Conservation (phyloP, 495 filamentous ascomycete species). For the Mycothermus thermophilus region DNA sequence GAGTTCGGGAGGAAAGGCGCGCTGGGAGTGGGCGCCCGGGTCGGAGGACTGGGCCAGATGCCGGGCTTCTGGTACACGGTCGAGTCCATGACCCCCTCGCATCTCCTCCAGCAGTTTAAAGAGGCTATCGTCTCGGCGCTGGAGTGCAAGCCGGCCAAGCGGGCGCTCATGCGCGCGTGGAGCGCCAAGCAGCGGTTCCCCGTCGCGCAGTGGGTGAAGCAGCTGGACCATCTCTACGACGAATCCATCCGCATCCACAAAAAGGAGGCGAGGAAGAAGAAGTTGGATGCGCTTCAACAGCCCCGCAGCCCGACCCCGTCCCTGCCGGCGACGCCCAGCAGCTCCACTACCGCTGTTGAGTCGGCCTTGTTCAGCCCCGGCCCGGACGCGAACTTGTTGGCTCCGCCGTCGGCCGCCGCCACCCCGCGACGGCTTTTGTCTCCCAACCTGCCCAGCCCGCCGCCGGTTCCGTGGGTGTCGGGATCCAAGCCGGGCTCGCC, state of each 20-base stretch:
- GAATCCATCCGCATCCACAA: constrained; percentile 30
- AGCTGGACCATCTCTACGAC: constrained; percentile 46
- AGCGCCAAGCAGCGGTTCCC: constrained; percentile 70
- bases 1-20: constrained; percentile 71
- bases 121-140: constrained; percentile 53
- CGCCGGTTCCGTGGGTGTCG: constrained; percentile 10
- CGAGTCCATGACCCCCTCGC: constrained; percentile 55
- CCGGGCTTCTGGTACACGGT: constrained; percentile 64
- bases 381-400: constrained; percentile 8
- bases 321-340: constrained; percentile 16
- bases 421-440: constrained; percentile 8
- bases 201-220: constrained; percentile 52
- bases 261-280: constrained; percentile 24
- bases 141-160: constrained; percentile 37
- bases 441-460: constrained; percentile 13
- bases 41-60: constrained; percentile 62
- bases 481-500: constrained; percentile 12
- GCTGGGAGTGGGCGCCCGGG: constrained; percentile 55
- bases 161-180: constrained; percentile 58
- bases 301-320: constrained; percentile 5
- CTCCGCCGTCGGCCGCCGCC: constrained; percentile 5
- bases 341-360: constrained; percentile 6
- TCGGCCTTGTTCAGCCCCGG: constrained; percentile 8
- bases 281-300: constrained; percentile 13
- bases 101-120: constrained; percentile 60